Percentiles rank a stretch among this genome's conserved stretches.
phyloP scores from a whole-genome alignment of 768 basidiomycete genomes.

The Paxillus ammoniavirescens region DNA sequence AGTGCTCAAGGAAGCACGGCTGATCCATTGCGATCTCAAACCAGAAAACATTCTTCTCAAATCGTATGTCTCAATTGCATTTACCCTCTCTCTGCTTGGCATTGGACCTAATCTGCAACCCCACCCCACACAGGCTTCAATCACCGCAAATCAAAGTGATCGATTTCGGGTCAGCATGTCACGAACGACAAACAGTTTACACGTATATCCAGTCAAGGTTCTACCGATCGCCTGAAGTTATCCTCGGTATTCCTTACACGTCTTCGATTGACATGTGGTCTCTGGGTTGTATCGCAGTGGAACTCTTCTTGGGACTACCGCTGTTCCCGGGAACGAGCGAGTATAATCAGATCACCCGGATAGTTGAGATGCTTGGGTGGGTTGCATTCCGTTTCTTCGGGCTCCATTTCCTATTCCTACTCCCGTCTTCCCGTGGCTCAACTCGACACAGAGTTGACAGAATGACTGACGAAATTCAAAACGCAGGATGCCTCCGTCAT shows the following conservation, averaged over 20 bases:
- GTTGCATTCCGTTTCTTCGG: conserved; percentile 27
- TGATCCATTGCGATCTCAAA: conserved; percentile 98
- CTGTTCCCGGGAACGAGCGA: conserved; percentile 99
- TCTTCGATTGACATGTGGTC: conserved; percentile 99
- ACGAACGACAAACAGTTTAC: conserved; percentile 99
- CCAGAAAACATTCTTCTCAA: conserved; percentile 98
- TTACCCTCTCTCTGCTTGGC: not conserved
- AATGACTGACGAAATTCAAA: conserved; percentile 1
- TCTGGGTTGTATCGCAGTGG: conserved; percentile 96
- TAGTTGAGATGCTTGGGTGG: conserved; percentile 98
- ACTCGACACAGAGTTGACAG: not conserved
- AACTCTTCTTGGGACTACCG: conserved; percentile 94
- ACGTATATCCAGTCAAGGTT: conserved; percentile 99
- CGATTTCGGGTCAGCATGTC: conserved; percentile 98
- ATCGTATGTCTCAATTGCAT: conserved; percentile 52
- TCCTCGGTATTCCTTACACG: conserved; percentile 92
- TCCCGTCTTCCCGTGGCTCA: not conserved
- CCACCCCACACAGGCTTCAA: conserved; percentile 61
- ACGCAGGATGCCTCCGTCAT: conserved; percentile 78
- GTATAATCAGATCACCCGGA: conserved; percentile 96
- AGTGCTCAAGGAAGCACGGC: conserved; percentile 89
- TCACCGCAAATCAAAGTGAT: conserved; percentile 99
- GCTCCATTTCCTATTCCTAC: not conserved
- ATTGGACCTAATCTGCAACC: not conserved
- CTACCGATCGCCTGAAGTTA: conserved; percentile 96